Conservation (phyloP, 495 filamentous ascomycete genomes). For the Bryoglossum gracile region DNA sequence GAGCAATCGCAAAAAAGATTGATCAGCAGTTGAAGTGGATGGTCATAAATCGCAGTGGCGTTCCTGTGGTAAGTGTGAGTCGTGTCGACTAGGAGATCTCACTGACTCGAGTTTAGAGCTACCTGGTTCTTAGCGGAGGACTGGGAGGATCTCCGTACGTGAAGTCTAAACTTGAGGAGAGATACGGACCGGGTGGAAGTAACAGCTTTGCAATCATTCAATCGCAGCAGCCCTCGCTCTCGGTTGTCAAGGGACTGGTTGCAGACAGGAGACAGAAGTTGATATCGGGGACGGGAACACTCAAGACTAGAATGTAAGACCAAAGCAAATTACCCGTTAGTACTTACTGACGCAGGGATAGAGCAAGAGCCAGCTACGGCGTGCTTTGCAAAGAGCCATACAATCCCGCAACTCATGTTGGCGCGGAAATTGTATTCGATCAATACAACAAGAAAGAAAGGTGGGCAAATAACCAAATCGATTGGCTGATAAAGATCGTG, state of each 20-base stretch:
- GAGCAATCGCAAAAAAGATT: conserved; percentile 44
- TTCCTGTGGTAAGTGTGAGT: conserved; percentile 30
- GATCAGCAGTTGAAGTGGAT: conserved; percentile 48
- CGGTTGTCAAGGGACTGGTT: conserved; percentile 48
- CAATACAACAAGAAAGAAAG: conserved; percentile 34
- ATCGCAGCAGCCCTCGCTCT: conserved; percentile 48
- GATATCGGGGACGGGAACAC: conserved; percentile 32
- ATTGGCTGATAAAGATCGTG: conserved; percentile 50
- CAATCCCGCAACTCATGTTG: conserved; percentile 36
- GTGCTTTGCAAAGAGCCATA: conserved; percentile 43
- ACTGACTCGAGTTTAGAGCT: conserved; percentile 27
- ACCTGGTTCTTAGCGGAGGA: conserved; percentile 55
- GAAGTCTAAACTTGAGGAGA: conserved; percentile 34
- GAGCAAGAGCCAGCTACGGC: conserved; percentile 51
- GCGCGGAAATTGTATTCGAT: conserved; percentile 36
- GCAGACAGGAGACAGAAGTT: conserved; percentile 44
- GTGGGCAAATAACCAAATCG: conserved; percentile 45
- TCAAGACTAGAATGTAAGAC: conserved; percentile 27
- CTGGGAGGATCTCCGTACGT: conserved; percentile 58
- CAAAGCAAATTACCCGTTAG: neutral
- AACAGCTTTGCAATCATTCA: conserved; percentile 29
- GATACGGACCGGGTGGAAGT: conserved; percentile 25
- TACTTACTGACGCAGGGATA: conserved; percentile 18
- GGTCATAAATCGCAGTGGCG: conserved; percentile 31
- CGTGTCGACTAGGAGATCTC: conserved; percentile 24